These are phyloP conservation scores for Citeromyces hawaiiensis DNA, from an alignment of 1,139 yeast species.

Conservation along the genomic window DNA sequence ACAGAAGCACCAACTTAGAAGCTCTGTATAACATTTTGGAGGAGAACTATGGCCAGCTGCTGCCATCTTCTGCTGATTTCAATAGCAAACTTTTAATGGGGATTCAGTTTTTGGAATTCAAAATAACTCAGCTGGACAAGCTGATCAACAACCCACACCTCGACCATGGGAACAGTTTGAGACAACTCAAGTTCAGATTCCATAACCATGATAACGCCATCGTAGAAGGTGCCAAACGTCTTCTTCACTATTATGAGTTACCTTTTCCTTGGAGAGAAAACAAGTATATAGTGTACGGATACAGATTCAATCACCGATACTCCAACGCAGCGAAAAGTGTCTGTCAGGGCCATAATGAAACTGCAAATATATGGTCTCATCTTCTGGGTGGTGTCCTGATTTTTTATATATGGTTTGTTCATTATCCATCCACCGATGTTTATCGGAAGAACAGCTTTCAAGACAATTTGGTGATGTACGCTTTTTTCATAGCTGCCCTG, in stretches of 20 bases:
- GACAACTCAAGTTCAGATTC: slow-evolving; percentile 23
- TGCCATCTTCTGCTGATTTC: slow-evolving; percentile 12
- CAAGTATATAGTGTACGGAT: slow-evolving; percentile 71
- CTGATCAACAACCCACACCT: slow-evolving; percentile 15
- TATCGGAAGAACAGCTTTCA: slow-evolving; percentile 20
- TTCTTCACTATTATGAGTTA: slow-evolving; percentile 72
- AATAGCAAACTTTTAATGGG: slow-evolving; percentile 35
- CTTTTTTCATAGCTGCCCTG: slow-evolving; percentile 60
- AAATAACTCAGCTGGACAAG: slow-evolving; percentile 35
- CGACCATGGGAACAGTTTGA: slow-evolving; percentile 21
- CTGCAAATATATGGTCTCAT: slow-evolving; percentile 93
- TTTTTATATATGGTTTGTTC: slow-evolving; percentile 38
- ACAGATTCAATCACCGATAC: slow-evolving; percentile 67
- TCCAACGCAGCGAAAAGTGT: slow-evolving; percentile 41
- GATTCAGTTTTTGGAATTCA: slow-evolving; percentile 42
- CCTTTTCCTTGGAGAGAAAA: slow-evolving; percentile 94
- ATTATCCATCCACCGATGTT: slow-evolving; percentile 45
- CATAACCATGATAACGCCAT: slow-evolving; percentile 52
- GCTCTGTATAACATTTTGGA: slow-evolving; percentile 29
- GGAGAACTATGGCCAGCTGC: slow-evolving; percentile 37
- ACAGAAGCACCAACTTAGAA: slow-evolving; percentile 3
- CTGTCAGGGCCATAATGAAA: slow-evolving; percentile 69
- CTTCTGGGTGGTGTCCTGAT: slow-evolving; percentile 51
- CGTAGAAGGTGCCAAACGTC: slow-evolving; percentile 35
- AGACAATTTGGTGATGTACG: slow-evolving; percentile 44